Evolutionary conservation across 2,329 filamentous ascomycete species (phyloP), one percentile per base, ranked within the genome.

Genomic region (Magnaporthiopsis rhizophila): DNA sequence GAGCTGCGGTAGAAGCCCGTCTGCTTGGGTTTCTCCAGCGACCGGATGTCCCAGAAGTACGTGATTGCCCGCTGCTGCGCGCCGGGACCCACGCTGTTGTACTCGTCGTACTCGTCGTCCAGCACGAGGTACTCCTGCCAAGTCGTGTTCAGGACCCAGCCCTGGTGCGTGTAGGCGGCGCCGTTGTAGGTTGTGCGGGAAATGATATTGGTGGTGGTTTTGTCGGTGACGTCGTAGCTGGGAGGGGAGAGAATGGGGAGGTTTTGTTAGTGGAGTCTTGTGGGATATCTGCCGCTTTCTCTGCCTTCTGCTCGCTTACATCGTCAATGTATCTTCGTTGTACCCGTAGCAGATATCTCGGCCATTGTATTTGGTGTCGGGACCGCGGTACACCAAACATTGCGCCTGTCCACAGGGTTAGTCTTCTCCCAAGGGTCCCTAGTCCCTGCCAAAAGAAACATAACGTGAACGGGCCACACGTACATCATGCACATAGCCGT

Each of bases 401-500:
- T 87, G 83, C 2, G 84, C 84, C 34, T 36, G 34, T 12, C 8
- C 34, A 3, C 34, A 36, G 12, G 34, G 34, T 36, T 12, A 36
- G 34, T 36, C 6, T 12, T 36, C 12, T 36, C 5, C 9, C 9
- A 1, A 2, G 12, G 2, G 1, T 36, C 34, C 9, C 34, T 9
- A 8, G 9, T 12, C 34, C 12, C 12, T 8, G 8, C 12, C 8
- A 36, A 36, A 36, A 2, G 9, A 36, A 36, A 2, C 34, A 36
- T 12, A 12, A 36, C 9, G 9, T 36, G 34, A 36, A 36, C 1
- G 12, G 34, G 34, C 34, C 8, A 36, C 8, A 36, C 34, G 34
- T 8, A 36, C 34, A 68, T 86, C 84, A 71, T 87, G 84, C 21
- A 86, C 83, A 70, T 87, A 86, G 53, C 83, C 84, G 70, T 86